Base-by-base conservation (phyloP, 805 yeast genomes). In the Candida boidinii region DNA sequence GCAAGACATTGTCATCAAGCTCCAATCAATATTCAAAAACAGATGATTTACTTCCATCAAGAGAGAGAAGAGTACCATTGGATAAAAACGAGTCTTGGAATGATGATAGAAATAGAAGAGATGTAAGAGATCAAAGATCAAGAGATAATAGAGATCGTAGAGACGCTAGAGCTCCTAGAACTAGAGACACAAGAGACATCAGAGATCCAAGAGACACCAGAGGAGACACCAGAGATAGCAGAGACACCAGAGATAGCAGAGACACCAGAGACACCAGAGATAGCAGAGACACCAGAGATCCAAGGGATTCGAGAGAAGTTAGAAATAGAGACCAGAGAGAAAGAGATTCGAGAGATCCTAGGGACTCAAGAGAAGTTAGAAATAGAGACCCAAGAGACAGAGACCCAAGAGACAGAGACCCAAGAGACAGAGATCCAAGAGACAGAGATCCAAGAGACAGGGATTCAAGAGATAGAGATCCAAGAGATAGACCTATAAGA, bases 331-430 rank as follows among this genome's bases (percentile, higher is more conserved):
- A n/a, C 7, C 5, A 6, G 5, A 17, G 35, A 34, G 17, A 29
- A 28, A 19, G 17, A 22, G 9, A 30, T 30, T 24, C 11, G 15
- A 26, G 16, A 19, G 24, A 22, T 7, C 8, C 20, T 12, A 17
- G 28, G 18, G 28, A 28, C 23, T 8, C 21, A 21, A 14, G 20
- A 22, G 13, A 19, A 10, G 23, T 25, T 20, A 17, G 16, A 13
- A 30, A 14, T 19, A 25, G 20, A 4, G 29, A 23, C 17, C 26
- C 25, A 11, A 28, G 14, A 7, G 17, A 17, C 3, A 26, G 30
- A 29, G 23, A 31, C 15, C 26, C 16, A 8, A 23, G 29, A 13
- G 30, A 33, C 15, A 19, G 33, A 26, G 33, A 30, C 19, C 21
- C 31, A 21, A 30, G 22, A 13, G 12, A 18, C 18, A 26, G 27